phyloP scores from a whole-genome alignment of 345 rosid genomes.

The Lepidium sativum region DNA sequence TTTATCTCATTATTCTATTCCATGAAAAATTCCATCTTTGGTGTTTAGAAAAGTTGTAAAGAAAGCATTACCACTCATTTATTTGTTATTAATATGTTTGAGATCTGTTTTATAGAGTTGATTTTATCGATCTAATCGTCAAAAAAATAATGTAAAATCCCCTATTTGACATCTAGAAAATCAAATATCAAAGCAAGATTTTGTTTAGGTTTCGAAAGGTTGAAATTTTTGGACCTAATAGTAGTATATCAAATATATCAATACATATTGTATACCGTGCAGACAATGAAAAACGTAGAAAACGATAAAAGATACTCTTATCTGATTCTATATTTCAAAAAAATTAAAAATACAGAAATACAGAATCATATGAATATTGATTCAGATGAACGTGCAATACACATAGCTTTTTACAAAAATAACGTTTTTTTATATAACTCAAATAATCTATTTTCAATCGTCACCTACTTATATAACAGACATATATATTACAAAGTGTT shows the following conservation, averaged over 20 bases:
- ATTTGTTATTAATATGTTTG: no score
- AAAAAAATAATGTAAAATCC: no score
- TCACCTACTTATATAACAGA: neutral
- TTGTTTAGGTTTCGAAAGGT: neutral
- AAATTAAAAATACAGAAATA: no score
- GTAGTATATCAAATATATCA: neutral
- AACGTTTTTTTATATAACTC: no score
- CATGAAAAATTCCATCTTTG: no score
- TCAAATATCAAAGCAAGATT: neutral
- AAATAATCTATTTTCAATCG: neutral
- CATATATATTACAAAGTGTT: no score
- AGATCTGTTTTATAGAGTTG: no score
- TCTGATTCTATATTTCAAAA: constrained; percentile 6
- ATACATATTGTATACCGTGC: neutral
- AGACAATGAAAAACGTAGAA: neutral
- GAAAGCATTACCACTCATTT: no score
- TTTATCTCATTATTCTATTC: no score
- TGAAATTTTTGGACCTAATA: neutral
- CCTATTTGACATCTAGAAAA: neutral
- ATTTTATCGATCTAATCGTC: no score
- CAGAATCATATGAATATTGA: neutral
- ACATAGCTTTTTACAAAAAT: neutral
- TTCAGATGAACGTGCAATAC: constrained; percentile 20
- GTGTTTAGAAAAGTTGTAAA: no score
- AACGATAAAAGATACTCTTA: neutral